These are phyloP conservation scores for Cordyceps cicadae DNA, from an alignment of 2,329 filamentous ascomycete species.

Conservation along the genomic window DNA sequence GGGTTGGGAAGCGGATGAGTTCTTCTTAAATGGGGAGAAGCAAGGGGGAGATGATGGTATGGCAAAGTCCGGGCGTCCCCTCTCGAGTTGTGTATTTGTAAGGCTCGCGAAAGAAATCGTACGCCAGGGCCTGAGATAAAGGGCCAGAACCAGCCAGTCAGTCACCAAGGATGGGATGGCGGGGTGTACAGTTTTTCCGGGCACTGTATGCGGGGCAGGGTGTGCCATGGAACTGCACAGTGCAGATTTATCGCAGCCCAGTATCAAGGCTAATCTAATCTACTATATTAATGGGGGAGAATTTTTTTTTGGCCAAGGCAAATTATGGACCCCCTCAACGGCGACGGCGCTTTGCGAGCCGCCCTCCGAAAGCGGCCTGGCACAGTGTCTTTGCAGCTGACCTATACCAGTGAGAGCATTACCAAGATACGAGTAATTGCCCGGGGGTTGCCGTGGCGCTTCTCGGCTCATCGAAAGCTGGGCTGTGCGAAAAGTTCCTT, in stretches of 20 bases:
- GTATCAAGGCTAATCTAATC: background rate
- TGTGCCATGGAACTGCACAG: background rate
- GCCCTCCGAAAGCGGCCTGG: slow-evolving; percentile 12
- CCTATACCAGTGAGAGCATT: slow-evolving; percentile 11
- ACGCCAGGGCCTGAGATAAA: background rate
- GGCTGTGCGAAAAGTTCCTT: background rate
- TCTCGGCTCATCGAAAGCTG: background rate
- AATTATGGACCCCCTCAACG: slow-evolving; percentile 6
- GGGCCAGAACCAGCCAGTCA: background rate
- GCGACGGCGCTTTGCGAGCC: slow-evolving; percentile 1
- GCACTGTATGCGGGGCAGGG: slow-evolving; percentile 7
- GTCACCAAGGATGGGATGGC: slow-evolving; percentile 4
- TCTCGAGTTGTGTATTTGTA: slow-evolving; percentile 10
- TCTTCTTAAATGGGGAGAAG: background rate
- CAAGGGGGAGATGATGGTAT: background rate
- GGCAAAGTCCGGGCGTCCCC: slow-evolving; percentile 1
- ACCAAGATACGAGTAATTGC: background rate
- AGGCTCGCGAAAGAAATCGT: slow-evolving; percentile 8
- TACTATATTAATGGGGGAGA: background rate
- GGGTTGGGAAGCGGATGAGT: background rate
- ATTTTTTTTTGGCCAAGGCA: background rate
- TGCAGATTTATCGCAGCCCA: slow-evolving; percentile 8
- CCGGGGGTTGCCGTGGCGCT: too few species aligned
- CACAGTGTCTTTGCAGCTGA: background rate
- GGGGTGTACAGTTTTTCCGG: slow-evolving; percentile 5